phyloP scores from a whole-genome alignment of 2,329 filamentous ascomycete genomes.

The Penicillium decumbens region DNA sequence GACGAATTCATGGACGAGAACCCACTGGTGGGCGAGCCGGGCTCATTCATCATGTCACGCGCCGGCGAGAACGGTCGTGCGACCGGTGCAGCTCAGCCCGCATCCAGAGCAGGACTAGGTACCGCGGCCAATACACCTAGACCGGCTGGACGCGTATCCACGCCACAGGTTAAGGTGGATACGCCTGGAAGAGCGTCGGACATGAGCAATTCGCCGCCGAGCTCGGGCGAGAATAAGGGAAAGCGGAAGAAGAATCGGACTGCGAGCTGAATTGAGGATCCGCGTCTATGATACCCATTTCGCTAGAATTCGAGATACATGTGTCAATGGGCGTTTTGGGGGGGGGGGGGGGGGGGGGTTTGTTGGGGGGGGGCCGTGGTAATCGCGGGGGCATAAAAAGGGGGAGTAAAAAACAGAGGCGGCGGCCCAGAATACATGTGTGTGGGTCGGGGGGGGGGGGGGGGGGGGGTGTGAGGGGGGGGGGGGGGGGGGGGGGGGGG shows the following conservation, averaged over 20 bases:
- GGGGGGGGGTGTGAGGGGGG: too few species aligned
- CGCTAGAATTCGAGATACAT: background rate
- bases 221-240: constrained; percentile 34
- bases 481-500: too few species aligned
- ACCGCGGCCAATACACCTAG: constrained; percentile 9
- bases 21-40: constrained; percentile 59
- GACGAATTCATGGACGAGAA: constrained; percentile 63
- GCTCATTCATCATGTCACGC: constrained; percentile 55
- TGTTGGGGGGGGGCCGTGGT: too few species aligned
- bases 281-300: constrained; percentile 23
- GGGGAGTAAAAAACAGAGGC: too few species aligned
- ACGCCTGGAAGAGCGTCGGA: constrained; percentile 30
- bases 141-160: constrained; percentile 21
- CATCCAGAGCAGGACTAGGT: constrained; percentile 9
- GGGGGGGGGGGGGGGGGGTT: too few species aligned
- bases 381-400: too few species aligned
- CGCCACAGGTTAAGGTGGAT: constrained; percentile 33
- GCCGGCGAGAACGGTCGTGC: constrained; percentile 27
- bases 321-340: constrained; percentile 7
- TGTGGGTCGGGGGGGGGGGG: too few species aligned
- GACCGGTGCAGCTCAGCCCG: constrained; percentile 18
- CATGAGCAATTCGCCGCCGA: constrained; percentile 32
- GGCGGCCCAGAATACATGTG: too few species aligned
- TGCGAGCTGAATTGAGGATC: constrained; percentile 20
- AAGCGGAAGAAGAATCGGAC: constrained; percentile 36